Evolutionary conservation across 345 rosid genomes (phyloP).

Genomic region (Orychophragmus violaceus): DNA sequence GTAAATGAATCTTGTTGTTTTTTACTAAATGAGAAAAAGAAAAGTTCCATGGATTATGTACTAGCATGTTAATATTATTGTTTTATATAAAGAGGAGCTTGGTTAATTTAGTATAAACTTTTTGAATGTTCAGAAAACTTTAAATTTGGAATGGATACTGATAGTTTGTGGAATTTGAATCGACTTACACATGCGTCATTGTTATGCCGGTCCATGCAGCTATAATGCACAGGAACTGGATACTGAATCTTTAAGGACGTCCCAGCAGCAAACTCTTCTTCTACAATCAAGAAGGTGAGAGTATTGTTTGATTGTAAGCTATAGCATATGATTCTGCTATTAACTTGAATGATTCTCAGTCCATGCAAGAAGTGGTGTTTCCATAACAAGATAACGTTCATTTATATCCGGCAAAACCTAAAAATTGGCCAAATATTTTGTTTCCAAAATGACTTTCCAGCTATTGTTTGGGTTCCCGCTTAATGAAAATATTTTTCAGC

Average conservation of each 20-base stretch:
- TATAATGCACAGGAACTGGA: slow-evolving; percentile 49
- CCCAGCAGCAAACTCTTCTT: slow-evolving; percentile 44
- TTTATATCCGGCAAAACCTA: no score
- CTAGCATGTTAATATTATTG: no score
- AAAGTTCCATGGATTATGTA: no score
- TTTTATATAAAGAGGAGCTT: no score
- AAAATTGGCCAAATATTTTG: no score
- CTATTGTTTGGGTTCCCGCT: no score
- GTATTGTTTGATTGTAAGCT: background rate
- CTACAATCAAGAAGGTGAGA: slow-evolving; percentile 53
- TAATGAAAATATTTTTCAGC: no score
- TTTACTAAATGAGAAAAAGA: no score
- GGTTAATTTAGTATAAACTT: no score
- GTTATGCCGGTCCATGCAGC: slow-evolving; percentile 26
- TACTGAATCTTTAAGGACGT: slow-evolving; percentile 35
- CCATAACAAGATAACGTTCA: slow-evolving; percentile 59
- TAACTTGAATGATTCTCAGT: background rate
- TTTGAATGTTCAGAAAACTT: no score
- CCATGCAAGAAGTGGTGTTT: slow-evolving; percentile 51
- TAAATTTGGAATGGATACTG: background rate
- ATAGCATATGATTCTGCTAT: background rate
- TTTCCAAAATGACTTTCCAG: no score
- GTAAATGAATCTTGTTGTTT: slow-evolving; percentile 24
- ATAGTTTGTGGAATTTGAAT: background rate
- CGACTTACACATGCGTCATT: background rate